phyloP scores from a whole-genome alignment of 371 early-diverging fungal genomes.

The Circinella minor region DNA sequence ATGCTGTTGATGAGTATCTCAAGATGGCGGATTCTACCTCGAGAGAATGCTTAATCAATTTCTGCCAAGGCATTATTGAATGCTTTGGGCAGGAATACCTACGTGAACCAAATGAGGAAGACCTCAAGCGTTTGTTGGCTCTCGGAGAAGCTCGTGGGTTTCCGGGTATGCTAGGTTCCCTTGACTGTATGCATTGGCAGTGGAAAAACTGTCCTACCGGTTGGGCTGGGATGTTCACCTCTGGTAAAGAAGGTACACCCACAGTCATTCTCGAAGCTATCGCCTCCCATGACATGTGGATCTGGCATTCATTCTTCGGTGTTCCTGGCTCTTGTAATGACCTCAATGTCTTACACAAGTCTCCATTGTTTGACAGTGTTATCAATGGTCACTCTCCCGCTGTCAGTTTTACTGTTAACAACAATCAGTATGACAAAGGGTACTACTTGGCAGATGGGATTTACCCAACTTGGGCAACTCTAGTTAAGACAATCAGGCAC shows the following conservation, averaged over 20 bases:
- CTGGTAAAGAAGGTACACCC: neutral
- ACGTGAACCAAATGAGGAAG: neutral
- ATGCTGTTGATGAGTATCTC: conserved; percentile 4
- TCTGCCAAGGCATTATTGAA: neutral
- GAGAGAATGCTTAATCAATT: neutral
- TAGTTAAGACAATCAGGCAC: neutral
- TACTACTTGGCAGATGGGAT: too few relatives aligned
- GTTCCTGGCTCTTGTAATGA: too few relatives aligned
- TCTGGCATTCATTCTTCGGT: conserved; percentile 4
- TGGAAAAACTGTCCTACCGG: neutral
- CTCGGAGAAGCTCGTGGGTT: neutral
- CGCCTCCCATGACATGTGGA: conserved; percentile 1
- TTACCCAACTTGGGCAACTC: too few relatives aligned
- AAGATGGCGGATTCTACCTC: neutral
- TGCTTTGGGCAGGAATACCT: conserved; percentile 3
- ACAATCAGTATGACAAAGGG: too few relatives aligned
- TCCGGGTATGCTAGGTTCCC: neutral
- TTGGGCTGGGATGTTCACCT: neutral
- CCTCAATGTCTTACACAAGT: too few relatives aligned
- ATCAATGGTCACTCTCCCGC: too few relatives aligned
- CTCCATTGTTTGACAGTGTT: too few relatives aligned
- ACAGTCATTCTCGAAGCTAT: neutral
- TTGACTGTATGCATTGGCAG: conserved; percentile 7
- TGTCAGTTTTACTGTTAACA: too few relatives aligned
- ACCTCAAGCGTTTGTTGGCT: neutral